Evolutionary conservation across 495 filamentous ascomycete species (phyloP).

Genomic region (Annulohypoxylon moriforme): DNA sequence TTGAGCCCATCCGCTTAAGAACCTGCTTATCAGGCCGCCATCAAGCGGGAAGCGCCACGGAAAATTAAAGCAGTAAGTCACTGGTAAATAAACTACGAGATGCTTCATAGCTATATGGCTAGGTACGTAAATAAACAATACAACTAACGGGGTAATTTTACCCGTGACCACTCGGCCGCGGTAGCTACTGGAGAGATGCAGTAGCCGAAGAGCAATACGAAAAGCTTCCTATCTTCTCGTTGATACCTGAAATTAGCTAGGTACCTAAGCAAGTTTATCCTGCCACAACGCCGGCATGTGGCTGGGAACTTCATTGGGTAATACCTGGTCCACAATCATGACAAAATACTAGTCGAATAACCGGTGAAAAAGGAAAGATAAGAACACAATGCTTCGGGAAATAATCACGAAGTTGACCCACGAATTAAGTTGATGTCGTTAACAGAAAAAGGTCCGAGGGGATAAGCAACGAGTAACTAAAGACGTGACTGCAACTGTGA

Average conservation of each 20-base stretch:
- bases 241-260: background rate
- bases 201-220: background rate
- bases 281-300: background rate
- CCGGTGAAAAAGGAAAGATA: slow-evolving; percentile 4
- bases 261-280: background rate
- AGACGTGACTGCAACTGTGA: slow-evolving; percentile 29
- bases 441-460: slow-evolving; percentile 33
- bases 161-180: background rate
- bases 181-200: background rate
- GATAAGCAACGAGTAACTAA: background rate
- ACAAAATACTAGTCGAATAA: background rate
- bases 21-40: background rate
- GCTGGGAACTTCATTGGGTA: background rate
- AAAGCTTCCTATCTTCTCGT: background rate
- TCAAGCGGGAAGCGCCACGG: background rate
- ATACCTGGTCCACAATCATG: background rate
- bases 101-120: background rate
- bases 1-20: background rate
- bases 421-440: slow-evolving; percentile 13
- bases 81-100: background rate
- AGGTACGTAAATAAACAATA: background rate
- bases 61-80: background rate
- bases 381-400: slow-evolving; percentile 2
- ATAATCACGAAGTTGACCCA: slow-evolving; percentile 13
- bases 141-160: background rate